Percentiles rank a stretch among this genome's conserved stretches.
phyloP scores from a whole-genome alignment of 495 filamentous ascomycete species.

The Delitschia confertaspora region DNA sequence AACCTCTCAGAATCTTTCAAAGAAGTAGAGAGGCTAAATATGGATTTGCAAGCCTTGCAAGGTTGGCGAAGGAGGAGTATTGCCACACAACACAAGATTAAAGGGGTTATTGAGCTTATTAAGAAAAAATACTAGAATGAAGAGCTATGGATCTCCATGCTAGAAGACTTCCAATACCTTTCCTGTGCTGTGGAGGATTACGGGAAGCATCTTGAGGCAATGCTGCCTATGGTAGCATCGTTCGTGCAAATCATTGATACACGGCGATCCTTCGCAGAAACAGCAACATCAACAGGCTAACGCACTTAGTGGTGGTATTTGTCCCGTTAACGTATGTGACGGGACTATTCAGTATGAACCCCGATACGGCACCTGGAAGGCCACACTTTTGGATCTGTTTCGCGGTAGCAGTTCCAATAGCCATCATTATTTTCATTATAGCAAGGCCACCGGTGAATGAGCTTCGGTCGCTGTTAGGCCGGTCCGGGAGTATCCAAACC shows the following conservation, averaged over 20 bases:
- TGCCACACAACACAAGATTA: conserved; percentile 3
- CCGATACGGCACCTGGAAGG: conserved; percentile 1
- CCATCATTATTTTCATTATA: conserved; percentile 3
- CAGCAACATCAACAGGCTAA: conserved; percentile 34
- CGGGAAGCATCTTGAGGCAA: conserved; percentile 23
- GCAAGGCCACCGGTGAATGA: too few species aligned
- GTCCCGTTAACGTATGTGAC: conserved; percentile 35
- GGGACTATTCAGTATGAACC: conserved; percentile 35
- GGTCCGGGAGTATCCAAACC: too few species aligned
- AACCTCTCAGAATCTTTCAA: conserved; percentile 14
- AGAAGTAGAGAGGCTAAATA: conserved; percentile 2
- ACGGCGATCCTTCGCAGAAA: conserved; percentile 25
- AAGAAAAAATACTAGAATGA: neutral
- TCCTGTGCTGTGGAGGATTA: conserved; percentile 19
- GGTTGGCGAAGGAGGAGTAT: conserved; percentile 7
- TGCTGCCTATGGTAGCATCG: conserved; percentile 30
- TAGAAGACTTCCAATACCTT: conserved; percentile 21
- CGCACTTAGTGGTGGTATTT: conserved; percentile 35
- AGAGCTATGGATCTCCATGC: neutral
- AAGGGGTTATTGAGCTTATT: neutral
- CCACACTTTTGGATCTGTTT: conserved; percentile 23
- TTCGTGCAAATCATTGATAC: conserved; percentile 31
- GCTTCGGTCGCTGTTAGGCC: too few species aligned
- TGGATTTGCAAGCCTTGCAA: conserved; percentile 6
- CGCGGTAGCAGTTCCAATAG: conserved; percentile 17